These are phyloP conservation scores for Datura wrightii DNA, from an alignment of 257 asterid species.

Conservation along the genomic window DNA sequence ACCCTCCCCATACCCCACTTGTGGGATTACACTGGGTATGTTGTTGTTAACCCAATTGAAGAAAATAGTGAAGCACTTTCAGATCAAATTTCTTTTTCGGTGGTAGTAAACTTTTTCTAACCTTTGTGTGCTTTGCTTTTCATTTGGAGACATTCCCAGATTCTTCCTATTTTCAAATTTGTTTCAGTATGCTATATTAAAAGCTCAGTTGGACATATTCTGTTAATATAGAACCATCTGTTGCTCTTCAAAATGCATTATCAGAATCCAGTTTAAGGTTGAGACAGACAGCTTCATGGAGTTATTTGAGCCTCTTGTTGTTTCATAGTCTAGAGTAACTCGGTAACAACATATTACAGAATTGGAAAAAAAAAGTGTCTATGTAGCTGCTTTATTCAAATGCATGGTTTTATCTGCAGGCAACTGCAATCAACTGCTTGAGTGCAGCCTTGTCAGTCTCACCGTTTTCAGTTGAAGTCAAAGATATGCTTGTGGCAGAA, in stretches of 20 bases:
- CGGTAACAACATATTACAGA: not conserved
- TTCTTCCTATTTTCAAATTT: conserved; percentile 9
- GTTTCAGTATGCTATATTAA: not conserved
- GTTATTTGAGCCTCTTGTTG: not conserved
- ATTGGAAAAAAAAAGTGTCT: not conserved
- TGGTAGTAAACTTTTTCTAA: not conserved
- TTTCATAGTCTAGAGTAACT: not conserved
- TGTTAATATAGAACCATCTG: not conserved
- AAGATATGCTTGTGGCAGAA: conserved; percentile 73
- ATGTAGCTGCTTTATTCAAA: conserved; percentile 6
- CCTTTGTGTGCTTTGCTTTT: not conserved
- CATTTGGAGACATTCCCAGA: not conserved
- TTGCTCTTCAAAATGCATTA: not conserved
- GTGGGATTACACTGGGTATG: too few relatives aligned
- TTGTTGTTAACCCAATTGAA: not conserved
- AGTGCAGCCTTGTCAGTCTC: conserved; percentile 74
- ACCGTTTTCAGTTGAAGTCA: conserved; percentile 65
- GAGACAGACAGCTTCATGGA: conserved; percentile 22
- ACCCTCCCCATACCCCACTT: too few relatives aligned
- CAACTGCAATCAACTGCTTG: conserved; percentile 72
- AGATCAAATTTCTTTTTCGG: not conserved
- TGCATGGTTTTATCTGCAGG: conserved; percentile 53
- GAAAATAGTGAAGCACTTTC: not conserved
- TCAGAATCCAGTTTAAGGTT: not conserved
- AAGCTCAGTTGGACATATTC: not conserved